phyloP scores from a whole-genome alignment of 2,329 filamentous ascomycete genomes.

The Magnaporthiopsis incrustans region DNA sequence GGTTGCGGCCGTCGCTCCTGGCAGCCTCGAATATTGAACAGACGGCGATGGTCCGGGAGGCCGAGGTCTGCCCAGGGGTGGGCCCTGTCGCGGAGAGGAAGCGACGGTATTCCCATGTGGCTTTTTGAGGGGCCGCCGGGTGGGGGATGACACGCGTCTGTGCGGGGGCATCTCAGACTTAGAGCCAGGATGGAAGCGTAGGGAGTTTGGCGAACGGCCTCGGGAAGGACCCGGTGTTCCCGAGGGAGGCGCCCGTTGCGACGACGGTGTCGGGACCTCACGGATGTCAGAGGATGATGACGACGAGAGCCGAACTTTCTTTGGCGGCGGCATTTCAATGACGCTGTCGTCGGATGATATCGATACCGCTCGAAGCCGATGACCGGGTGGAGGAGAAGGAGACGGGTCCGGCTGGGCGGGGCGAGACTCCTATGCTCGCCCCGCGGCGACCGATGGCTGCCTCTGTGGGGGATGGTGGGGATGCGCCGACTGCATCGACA shows the following conservation, averaged over 20 bases:
- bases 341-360: not conserved
- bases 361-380: not conserved
- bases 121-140: not conserved
- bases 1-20: too few species aligned
- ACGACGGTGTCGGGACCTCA: not conserved
- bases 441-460: conserved; percentile 34
- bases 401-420: not conserved
- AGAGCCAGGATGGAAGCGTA: not conserved
- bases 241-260: not conserved
- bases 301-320: not conserved
- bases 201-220: not conserved
- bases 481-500: conserved; percentile 24
- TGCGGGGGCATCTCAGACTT: not conserved
- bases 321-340: not conserved
- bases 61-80: not conserved
- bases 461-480: conserved; percentile 22
- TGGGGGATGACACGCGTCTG: not conserved
- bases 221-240: not conserved
- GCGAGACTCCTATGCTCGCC: conserved; percentile 31
- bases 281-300: not conserved
- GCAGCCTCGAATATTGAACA: not conserved
- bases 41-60: not conserved
- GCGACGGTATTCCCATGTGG: not conserved
- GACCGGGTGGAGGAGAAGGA: not conserved
- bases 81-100: not conserved